Base-by-base conservation (phyloP, 352 stramenopile genomes). In the Globisporangium echinulatum region DNA sequence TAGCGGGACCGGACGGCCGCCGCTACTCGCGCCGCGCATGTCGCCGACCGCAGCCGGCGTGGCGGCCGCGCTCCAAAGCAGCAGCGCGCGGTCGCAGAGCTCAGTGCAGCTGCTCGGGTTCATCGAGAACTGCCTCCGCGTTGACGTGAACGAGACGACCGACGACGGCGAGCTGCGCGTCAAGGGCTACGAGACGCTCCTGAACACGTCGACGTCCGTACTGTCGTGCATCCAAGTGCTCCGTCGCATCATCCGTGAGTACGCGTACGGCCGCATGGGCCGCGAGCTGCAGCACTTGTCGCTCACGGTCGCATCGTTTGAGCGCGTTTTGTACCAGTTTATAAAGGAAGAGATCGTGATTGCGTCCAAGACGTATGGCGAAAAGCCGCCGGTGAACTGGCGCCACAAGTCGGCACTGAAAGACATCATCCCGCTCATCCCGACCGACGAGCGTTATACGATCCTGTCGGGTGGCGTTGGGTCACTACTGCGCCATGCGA, bases 321-420 rank as follows among this genome's bases (percentile, higher is more conserved):
- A 95, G 69, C 77, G 85, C 39, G 72, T 95, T 11, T 60, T 95
- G 19, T 95, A 92, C 65, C 90, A 72, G 42, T 95, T 95, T 67
- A 93, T 93, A 59, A 92, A 93, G 59, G 83, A 95, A 59, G 85
- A 94, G 68, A 85, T 94, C 66, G 71, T 94, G 38, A 68, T 90
- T 63, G 81, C 81, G 7, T 90, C 81, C n/a, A 87, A 90, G 62
- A 70, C 73, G 38, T 87, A 81, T 61, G 59, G 66, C 5, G 62
- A 72, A 47, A 62, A 70, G 9, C 69, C 79, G 43, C 75, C 78
- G 8, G 73, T 92, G 36, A 75, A 93, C 57, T 92, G 92, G 37
- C 80, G 83, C 47, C 54, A 70, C 47, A 95, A 95, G 69, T 87
- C 79, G 48, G 85, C 85, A 38, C 68, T 95, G 37, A 95, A 95